A percentile compares a stretch with the other conserved stretches of the same genome.
Conservation (phyloP, 1,284 basidiomycete genomes). For the Cryptococcus depauperatus region DNA sequence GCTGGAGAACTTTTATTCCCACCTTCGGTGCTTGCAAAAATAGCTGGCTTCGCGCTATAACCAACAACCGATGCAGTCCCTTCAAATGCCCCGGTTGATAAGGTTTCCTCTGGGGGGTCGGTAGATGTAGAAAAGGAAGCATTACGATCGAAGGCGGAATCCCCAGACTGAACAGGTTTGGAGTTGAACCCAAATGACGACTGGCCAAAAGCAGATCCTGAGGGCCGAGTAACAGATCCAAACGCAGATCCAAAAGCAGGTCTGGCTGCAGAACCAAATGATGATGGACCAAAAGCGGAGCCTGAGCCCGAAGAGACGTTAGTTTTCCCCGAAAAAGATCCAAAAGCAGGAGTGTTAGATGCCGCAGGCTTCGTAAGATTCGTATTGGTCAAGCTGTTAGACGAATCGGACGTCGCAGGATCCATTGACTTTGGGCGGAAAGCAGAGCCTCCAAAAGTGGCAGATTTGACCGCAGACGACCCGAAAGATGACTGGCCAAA, state of each 20-base stretch:
- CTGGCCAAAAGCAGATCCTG: conserved; percentile 17
- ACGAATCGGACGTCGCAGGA: not conserved
- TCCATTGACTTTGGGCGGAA: conserved; percentile 14
- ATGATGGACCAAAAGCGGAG: conserved; percentile 17
- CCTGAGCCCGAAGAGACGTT: too few relatives aligned
- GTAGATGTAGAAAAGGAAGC: conserved; percentile 7
- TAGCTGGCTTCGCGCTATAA: too few relatives aligned
- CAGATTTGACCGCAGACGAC: conserved; percentile 11
- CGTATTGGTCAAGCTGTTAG: not conserved
- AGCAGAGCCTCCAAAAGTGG: conserved; percentile 22
- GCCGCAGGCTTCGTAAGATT: conserved; percentile 16
- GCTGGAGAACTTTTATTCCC: too few relatives aligned
- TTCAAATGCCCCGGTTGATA: conserved; percentile 35
- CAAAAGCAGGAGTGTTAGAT: not conserved
- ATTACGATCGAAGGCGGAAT: conserved; percentile 15
- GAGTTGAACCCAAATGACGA: conserved; percentile 19
- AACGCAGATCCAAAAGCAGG: too few relatives aligned
- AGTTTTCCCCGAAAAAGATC: not conserved
- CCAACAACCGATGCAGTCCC: conserved; percentile 20
- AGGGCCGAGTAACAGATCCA: conserved; percentile 7
- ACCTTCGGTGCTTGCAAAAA: too few relatives aligned
- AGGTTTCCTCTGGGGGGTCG: conserved; percentile 7
- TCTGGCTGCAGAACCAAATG: too few relatives aligned
- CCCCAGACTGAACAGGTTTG: conserved; percentile 14
- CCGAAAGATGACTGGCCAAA: conserved; percentile 18